Conservation (phyloP, 1,284 basidiomycete species). For the Irpex sp. region DNA sequence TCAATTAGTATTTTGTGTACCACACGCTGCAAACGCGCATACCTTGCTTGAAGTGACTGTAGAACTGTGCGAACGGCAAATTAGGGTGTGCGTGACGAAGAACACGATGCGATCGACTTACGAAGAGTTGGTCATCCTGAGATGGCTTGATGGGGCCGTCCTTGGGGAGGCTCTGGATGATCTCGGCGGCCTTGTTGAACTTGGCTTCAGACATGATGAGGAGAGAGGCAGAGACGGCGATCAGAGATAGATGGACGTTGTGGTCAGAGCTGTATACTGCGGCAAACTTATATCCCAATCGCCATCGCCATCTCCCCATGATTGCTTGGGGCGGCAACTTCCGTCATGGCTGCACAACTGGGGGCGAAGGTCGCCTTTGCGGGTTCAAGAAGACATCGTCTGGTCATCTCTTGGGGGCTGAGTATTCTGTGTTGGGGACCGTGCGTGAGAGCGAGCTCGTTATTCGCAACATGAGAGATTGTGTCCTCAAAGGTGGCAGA, state of each 20-base stretch:
- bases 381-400: not conserved
- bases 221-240: slow-evolving; percentile 13
- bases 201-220: slow-evolving; percentile 56
- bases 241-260: slow-evolving; percentile 4
- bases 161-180: slow-evolving; percentile 72
- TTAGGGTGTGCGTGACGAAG: slow-evolving; percentile 5
- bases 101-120: slow-evolving; percentile 31
- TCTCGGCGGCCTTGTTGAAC: slow-evolving; percentile 78
- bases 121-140: slow-evolving; percentile 76
- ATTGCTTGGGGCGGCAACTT: not conserved
- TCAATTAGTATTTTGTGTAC: slow-evolving; percentile 1
- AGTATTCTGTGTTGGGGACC: not conserved
- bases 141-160: slow-evolving; percentile 78
- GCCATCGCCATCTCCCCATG: not conserved
- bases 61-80: slow-evolving; percentile 60
- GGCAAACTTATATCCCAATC: slow-evolving; percentile 1
- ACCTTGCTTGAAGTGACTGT: slow-evolving; percentile 92
- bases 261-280: slow-evolving; percentile 3
- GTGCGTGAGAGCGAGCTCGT: not conserved
- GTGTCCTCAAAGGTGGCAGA: not conserved
- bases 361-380: not conserved
- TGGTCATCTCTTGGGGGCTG: not conserved
- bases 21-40: slow-evolving; percentile 13
- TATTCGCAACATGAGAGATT: not conserved
- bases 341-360: not conserved